These are phyloP conservation scores for Acmispon strigosus DNA, from an alignment of 306 rosid genomes.

Conservation along the genomic window DNA sequence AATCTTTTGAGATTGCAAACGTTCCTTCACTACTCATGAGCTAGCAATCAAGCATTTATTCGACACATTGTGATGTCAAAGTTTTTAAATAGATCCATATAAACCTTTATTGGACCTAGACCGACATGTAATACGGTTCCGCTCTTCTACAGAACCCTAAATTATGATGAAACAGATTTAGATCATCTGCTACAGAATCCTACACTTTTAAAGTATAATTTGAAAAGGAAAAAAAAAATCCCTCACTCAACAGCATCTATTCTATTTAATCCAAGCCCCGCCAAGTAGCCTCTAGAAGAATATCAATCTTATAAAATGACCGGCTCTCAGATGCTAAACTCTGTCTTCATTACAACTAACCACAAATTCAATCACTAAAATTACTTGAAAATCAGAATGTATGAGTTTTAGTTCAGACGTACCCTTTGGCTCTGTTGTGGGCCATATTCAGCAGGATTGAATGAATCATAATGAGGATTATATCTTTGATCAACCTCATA, in stretches of 20 bases:
- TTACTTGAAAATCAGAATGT: conserved; percentile 9
- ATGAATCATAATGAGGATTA: conserved; percentile 78
- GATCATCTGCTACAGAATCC: conserved; percentile 4
- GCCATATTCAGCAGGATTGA: conserved; percentile 83
- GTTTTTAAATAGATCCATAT: not conserved
- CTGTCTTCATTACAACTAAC: conserved; percentile 1
- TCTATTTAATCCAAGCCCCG: conserved; percentile 2
- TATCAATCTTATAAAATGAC: not conserved
- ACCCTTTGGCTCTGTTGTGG: conserved; percentile 95
- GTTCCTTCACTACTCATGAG: not conserved
- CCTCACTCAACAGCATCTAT: not conserved
- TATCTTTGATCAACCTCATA: conserved; percentile 84
- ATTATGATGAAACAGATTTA: not conserved
- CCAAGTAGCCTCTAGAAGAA: not conserved
- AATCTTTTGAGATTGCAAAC: not conserved
- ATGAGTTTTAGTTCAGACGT: conserved; percentile 15
- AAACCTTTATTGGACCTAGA: not conserved
- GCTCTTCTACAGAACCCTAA: not conserved
- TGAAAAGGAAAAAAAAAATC: too few relatives aligned
- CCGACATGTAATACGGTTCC: not conserved
- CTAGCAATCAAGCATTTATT: too few relatives aligned
- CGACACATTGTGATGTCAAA: not conserved
- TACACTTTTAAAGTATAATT: not conserved
- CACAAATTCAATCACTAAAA: conserved; percentile 16
- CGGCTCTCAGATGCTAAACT: not conserved